Base-by-base conservation (phyloP, 352 stramenopile genomes). In the Thalassiosira livingstoniorum region DNA sequence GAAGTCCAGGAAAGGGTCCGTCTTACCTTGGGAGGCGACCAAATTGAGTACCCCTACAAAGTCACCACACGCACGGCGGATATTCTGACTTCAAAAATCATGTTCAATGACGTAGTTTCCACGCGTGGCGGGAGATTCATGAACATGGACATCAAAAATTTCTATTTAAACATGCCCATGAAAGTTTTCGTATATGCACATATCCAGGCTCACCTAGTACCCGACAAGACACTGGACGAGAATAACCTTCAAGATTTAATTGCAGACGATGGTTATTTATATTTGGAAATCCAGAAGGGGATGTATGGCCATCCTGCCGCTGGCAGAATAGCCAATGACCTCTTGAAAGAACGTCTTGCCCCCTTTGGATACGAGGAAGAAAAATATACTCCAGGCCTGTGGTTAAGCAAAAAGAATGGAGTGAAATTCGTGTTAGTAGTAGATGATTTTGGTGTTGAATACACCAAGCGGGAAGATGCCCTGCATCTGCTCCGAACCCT, bases 361-460 rank as follows among this genome's bases (percentile, higher is more conserved):
- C 1, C 21, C 4, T n/a, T 57, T 45, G 73, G 73, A 21, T 87
- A 84, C 47, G 32, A 58, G 25, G 57, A 35, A 18, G 5, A 31
- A 11, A 58, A n/a, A n/a, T n/a, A 57, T 35, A 87, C 78, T 21
- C 78, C 73, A 2, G 83, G 83, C 27, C 67, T 89, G 0, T 89
- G 73, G 73, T 34, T 32, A 32, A 67, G 87, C 45, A 69, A 45
- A 27, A 65, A 5, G 2, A 23, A 58, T n/a, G 43, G 15, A 5
- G 64, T 83, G 11, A 55, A n/a, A n/a, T n/a, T n/a, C n/a, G n/a
- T n/a, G n/a, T n/a, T n/a, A n/a, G n/a, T n/a, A n/a, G n/a, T n/a
- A 11, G 4, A 89, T 35, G 76, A 89, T 55, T 89, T 89, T 64
- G 62, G 63, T 2, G 43, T 89, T 25, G 62, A 85, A 82, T 85